Evolutionary conservation across 2,329 filamentous ascomycete species (phyloP).

Genomic region (Huntiella bhutanensis): DNA sequence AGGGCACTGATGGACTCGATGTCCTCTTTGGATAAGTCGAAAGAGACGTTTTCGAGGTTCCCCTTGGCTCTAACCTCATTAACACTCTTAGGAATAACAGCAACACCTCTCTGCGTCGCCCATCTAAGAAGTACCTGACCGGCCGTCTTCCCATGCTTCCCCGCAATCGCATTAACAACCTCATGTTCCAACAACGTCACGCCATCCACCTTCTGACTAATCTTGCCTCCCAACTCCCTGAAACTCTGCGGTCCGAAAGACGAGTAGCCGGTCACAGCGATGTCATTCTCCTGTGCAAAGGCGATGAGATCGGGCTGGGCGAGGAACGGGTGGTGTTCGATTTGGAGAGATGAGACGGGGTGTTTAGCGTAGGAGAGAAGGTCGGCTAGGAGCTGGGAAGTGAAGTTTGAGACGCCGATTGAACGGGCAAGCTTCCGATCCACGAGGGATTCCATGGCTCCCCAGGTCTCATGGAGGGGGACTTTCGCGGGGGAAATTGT

Average conservation of each 20-base stretch:
- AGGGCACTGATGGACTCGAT: constrained; percentile 46
- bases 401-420: constrained; percentile 75
- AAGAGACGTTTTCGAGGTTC: constrained; percentile 49
- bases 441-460: constrained; percentile 58
- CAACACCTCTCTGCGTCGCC: constrained; percentile 65
- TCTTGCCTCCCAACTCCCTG: constrained; percentile 40
- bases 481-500: constrained; percentile 27
- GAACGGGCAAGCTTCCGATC: constrained; percentile 47
- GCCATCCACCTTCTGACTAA: constrained; percentile 33
- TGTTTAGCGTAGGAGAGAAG: constrained; percentile 59
- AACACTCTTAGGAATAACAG: constrained; percentile 66
- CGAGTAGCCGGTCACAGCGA: constrained; percentile 66
- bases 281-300: constrained; percentile 49
- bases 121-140: constrained; percentile 73
- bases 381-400: constrained; percentile 58
- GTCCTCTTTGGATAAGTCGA: constrained; percentile 47
- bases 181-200: constrained; percentile 53
- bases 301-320: constrained; percentile 53
- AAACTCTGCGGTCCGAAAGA: constrained; percentile 67
- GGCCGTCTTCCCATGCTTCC: constrained; percentile 52
- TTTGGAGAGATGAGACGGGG: constrained; percentile 59
- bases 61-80: constrained; percentile 32
- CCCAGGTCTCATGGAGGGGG: constrained; percentile 65
- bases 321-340: constrained; percentile 82
- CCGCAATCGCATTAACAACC: constrained; percentile 43